Evolutionary conservation across 2,329 filamentous ascomycete species (phyloP).

Genomic region (Sarocladium strictum): DNA sequence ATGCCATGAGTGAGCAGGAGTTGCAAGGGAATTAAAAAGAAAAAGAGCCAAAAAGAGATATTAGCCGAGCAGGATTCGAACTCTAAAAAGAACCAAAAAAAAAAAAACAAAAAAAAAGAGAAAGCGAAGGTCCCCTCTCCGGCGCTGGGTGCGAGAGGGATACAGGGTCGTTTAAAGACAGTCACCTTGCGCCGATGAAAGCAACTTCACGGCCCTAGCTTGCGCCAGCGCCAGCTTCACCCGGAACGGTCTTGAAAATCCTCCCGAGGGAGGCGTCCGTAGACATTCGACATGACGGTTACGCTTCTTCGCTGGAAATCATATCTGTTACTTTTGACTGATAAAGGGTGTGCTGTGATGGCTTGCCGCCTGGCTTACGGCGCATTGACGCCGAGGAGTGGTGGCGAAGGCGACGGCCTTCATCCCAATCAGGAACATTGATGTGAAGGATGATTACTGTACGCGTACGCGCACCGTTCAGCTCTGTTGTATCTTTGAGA

Average conservation of each 20-base stretch:
- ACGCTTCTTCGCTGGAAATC: not conserved
- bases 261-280: not conserved
- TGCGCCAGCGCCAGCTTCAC: not conserved
- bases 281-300: not conserved
- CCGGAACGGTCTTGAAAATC: not conserved
- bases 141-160: not conserved
- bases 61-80: too few relatives aligned
- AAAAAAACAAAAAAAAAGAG: not conserved
- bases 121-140: constrained; percentile 3
- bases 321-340: not conserved
- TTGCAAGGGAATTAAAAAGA: too few relatives aligned
- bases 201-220: not conserved
- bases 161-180: not conserved
- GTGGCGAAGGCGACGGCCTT: too few relatives aligned
- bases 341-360: not conserved
- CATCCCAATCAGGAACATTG: too few relatives aligned
- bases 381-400: too few relatives aligned
- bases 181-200: not conserved
- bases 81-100: too few relatives aligned
- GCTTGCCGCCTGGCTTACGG: too few relatives aligned
- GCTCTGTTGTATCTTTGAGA: too few relatives aligned
- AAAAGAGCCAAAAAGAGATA: too few relatives aligned
- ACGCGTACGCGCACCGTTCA: too few relatives aligned
- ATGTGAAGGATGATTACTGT: too few relatives aligned
- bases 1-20: too few relatives aligned